phyloP scores from a whole-genome alignment of 2,329 filamentous ascomycete genomes.

The Curvularia lunata region DNA sequence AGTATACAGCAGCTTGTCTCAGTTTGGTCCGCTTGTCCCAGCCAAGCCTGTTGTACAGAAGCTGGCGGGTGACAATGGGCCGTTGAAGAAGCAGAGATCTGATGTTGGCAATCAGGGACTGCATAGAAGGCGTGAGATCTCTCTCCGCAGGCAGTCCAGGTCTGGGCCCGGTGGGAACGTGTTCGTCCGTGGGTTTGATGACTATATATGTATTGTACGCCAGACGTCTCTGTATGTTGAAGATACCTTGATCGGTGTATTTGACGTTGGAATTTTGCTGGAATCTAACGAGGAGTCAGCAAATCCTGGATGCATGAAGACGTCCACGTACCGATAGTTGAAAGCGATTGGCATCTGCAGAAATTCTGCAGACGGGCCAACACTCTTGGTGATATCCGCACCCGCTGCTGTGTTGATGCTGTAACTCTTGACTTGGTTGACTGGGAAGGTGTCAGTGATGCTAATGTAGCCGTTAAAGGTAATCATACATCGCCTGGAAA shows the following conservation, averaged over 20 bases:
- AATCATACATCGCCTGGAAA: slow-evolving; percentile 72
- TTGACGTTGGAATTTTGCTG: slow-evolving; percentile 83
- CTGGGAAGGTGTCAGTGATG: slow-evolving; percentile 41
- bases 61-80: slow-evolving; percentile 86
- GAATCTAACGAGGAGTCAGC: slow-evolving; percentile 61
- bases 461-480: neutral
- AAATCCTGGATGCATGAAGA: neutral
- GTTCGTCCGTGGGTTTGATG: slow-evolving; percentile 66
- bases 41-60: slow-evolving; percentile 74
- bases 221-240: slow-evolving; percentile 39
- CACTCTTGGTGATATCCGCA: slow-evolving; percentile 69
- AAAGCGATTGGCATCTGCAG: slow-evolving; percentile 77
- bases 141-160: slow-evolving; percentile 60
- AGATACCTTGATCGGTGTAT: slow-evolving; percentile 54
- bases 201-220: slow-evolving; percentile 53
- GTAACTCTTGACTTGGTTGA: slow-evolving; percentile 68
- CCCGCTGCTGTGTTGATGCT: slow-evolving; percentile 48
- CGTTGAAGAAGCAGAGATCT: slow-evolving; percentile 71
- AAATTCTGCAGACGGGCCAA: slow-evolving; percentile 81
- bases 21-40: slow-evolving; percentile 62
- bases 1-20: slow-evolving; percentile 79
- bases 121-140: slow-evolving; percentile 63
- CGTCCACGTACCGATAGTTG: slow-evolving; percentile 57
- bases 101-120: slow-evolving; percentile 69
- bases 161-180: slow-evolving; percentile 66